Conservation (phyloP, 2,329 filamentous ascomycete genomes). For the Xylaria sp. region DNA sequence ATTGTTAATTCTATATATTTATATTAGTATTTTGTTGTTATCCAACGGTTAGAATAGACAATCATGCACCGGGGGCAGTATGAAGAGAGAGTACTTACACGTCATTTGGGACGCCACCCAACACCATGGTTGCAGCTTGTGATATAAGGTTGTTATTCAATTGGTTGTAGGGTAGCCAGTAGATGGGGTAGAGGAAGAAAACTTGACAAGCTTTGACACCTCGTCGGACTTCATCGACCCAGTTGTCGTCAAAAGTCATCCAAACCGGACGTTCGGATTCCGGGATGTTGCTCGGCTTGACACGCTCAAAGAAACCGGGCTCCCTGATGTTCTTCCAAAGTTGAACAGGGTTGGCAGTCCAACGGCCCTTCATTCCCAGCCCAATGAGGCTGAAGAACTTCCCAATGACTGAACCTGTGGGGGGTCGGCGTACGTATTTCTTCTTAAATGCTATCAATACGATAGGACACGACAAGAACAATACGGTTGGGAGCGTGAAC, state of each 20-base stretch:
- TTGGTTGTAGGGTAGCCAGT: conserved; percentile 69
- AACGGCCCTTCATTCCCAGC: conserved; percentile 67
- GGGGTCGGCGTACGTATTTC: conserved; percentile 57
- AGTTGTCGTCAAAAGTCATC: conserved; percentile 74
- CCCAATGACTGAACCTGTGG: conserved; percentile 67
- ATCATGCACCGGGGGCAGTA: background rate
- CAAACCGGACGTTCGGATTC: conserved; percentile 63
- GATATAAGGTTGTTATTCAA: conserved; percentile 71
- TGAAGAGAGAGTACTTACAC: conserved; percentile 43
- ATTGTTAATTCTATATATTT: conserved; percentile 58
- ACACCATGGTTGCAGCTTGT: conserved; percentile 61
- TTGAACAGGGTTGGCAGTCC: conserved; percentile 63
- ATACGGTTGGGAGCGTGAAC: conserved; percentile 53
- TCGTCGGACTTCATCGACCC: conserved; percentile 75
- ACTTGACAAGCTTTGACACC: conserved; percentile 67
- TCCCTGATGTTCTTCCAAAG: conserved; percentile 42
- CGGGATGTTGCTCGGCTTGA: conserved; percentile 69
- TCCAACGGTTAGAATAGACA: background rate
- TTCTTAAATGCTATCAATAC: conserved; percentile 56
- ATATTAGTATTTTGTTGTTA: background rate
- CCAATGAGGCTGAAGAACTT: conserved; percentile 68
- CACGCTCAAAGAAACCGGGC: conserved; percentile 68
- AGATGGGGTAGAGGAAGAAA: conserved; percentile 63
- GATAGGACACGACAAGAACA: conserved; percentile 66
- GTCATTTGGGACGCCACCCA: conserved; percentile 72